Percentiles rank a stretch among this genome's conserved stretches.
Evolutionary conservation across 2,329 filamentous ascomycete genomes (phyloP).

Genomic region (Beauveria rudraprayagi): DNA sequence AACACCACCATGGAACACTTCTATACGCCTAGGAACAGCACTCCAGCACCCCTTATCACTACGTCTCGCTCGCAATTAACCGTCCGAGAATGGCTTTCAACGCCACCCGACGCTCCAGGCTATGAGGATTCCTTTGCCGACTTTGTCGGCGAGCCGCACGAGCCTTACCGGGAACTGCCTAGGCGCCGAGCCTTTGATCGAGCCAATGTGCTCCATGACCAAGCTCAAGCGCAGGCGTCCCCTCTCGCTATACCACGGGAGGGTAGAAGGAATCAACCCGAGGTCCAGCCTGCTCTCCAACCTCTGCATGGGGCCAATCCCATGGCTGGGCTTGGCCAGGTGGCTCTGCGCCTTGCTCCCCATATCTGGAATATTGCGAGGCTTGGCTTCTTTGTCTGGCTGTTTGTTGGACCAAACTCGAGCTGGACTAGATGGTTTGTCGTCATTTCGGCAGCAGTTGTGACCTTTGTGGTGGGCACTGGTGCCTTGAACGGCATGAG

Average conservation of each 20-base stretch:
- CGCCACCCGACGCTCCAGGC: neutral
- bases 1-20: constrained; percentile 41
- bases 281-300: neutral
- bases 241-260: neutral
- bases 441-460: constrained; percentile 44
- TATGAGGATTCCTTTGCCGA: neutral
- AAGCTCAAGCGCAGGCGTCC: neutral
- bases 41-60: neutral
- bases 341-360: constrained; percentile 18
- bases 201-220: neutral
- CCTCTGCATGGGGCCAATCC: neutral
- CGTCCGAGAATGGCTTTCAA: neutral
- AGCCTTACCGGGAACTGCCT: neutral
- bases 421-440: constrained; percentile 53
- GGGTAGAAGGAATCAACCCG: neutral
- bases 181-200: neutral
- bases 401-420: constrained; percentile 50
- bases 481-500: constrained; percentile 49
- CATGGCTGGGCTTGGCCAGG: neutral
- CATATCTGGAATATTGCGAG: constrained; percentile 54
- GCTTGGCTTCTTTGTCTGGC: constrained; percentile 53
- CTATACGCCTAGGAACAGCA: constrained; percentile 31
- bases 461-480: constrained; percentile 52
- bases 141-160: neutral
- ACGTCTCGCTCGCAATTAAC: neutral